phyloP scores from a whole-genome alignment of 805 yeast genomes.

The Helenozyma baotianmanensis region DNA sequence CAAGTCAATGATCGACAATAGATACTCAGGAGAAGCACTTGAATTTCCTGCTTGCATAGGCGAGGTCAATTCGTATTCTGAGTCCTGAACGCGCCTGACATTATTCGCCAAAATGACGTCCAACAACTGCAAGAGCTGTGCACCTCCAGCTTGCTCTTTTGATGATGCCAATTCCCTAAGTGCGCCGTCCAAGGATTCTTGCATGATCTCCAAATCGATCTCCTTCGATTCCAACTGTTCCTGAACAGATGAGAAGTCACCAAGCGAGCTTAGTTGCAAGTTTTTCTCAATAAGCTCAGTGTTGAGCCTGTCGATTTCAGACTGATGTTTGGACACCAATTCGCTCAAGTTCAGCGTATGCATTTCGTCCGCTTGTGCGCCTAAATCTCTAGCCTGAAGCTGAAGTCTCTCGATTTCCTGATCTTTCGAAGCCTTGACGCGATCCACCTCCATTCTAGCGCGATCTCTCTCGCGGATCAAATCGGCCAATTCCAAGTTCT shows the following conservation, averaged over 20 bases:
- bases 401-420: conserved; percentile 62
- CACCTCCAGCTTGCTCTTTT: conserved; percentile 43
- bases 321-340: conserved; percentile 57
- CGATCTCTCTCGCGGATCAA: conserved; percentile 85
- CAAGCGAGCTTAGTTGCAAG: conserved; percentile 16
- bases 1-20: conserved; percentile 65
- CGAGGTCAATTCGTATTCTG: conserved; percentile 64
- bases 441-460: conserved; percentile 77
- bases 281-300: conserved; percentile 26
- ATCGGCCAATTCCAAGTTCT: conserved; percentile 84
- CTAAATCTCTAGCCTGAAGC: conserved; percentile 58
- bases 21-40: conserved; percentile 65
- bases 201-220: conserved; percentile 71
- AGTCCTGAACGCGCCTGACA: conserved; percentile 67
- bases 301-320: conserved; percentile 54
- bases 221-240: conserved; percentile 59
- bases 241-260: conserved; percentile 30
- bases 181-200: conserved; percentile 75
- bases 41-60: conserved; percentile 82
- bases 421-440: conserved; percentile 58
- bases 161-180: conserved; percentile 53
- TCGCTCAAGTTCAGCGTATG: conserved; percentile 61
- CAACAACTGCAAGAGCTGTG: conserved; percentile 49
- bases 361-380: conserved; percentile 51
- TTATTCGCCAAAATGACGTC: conserved; percentile 72